These are phyloP conservation scores for Colletotrichum cordylinicola DNA, from an alignment of 2,329 filamentous ascomycete species.

Conservation along the genomic window DNA sequence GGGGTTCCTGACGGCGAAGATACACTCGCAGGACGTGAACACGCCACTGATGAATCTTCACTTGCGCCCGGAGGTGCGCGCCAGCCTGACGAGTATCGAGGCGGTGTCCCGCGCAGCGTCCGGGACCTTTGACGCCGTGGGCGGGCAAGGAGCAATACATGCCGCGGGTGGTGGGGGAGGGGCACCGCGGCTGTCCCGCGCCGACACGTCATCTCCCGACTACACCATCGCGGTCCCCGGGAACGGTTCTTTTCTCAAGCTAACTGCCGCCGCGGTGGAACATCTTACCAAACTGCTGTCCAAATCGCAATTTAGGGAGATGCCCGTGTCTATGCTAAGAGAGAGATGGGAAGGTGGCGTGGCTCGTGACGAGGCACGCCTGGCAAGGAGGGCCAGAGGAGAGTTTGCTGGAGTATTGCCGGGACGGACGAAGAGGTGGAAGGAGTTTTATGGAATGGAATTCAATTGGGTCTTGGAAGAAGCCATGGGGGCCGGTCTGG, in stretches of 20 bases:
- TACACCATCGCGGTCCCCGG: slow-evolving; percentile 69
- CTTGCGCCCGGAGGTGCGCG: slow-evolving; percentile 57
- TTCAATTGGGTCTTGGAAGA: slow-evolving; percentile 78
- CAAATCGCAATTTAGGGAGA: slow-evolving; percentile 67
- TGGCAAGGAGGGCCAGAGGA: slow-evolving; percentile 57
- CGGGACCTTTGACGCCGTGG: slow-evolving; percentile 72
- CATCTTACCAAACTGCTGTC: slow-evolving; percentile 66
- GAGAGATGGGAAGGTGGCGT: slow-evolving; percentile 76
- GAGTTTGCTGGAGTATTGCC: slow-evolving; percentile 64
- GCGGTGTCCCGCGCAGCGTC: slow-evolving; percentile 70
- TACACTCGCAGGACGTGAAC: slow-evolving; percentile 5
- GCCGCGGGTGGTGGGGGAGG: slow-evolving; percentile 64
- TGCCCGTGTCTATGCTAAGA: slow-evolving; percentile 63
- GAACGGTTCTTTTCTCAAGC: slow-evolving; percentile 70
- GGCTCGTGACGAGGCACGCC: slow-evolving; percentile 48
- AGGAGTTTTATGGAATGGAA: slow-evolving; percentile 69
- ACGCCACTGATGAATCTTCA: slow-evolving; percentile 43
- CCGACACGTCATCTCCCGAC: slow-evolving; percentile 29
- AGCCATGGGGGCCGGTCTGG: slow-evolving; percentile 71
- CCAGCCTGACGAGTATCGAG: slow-evolving; percentile 65
- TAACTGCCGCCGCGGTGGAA: slow-evolving; percentile 64
- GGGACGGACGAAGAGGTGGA: slow-evolving; percentile 73
- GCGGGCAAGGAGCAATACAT: slow-evolving; percentile 70
- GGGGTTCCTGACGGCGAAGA: slow-evolving; percentile 68
- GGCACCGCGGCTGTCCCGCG: slow-evolving; percentile 32